phyloP scores from a whole-genome alignment of 768 basidiomycete genomes.

The Dentipellis fragilis region DNA sequence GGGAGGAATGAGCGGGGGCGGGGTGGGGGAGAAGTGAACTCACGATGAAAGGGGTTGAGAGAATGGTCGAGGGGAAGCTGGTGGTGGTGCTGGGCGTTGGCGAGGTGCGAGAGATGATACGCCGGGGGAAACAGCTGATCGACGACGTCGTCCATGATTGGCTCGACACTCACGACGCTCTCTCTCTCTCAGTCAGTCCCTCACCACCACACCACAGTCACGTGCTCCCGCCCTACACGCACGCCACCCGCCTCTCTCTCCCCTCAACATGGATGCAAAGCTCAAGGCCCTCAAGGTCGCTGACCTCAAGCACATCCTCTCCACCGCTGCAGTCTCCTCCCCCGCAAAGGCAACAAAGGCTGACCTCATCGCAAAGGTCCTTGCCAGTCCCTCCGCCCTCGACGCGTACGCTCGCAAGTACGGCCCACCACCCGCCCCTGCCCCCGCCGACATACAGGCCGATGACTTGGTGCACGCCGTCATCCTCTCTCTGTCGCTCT shows the following conservation, averaged over 20 bases:
- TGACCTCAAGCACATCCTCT: conserved; percentile 56
- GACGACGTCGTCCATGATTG: conserved; percentile 36
- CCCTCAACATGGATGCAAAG: conserved; percentile 27
- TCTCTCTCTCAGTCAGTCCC: conserved; percentile 2
- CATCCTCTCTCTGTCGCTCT: conserved; percentile 17
- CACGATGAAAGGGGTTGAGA: not conserved
- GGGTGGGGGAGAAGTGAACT: conserved; percentile 4
- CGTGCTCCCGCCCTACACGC: not conserved
- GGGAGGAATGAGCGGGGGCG: conserved; percentile 5
- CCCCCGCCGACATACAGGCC: not conserved
- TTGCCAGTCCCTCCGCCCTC: conserved; percentile 40
- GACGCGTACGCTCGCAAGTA: conserved; percentile 32
- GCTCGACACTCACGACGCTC: not conserved
- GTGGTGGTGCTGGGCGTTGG: conserved; percentile 22
- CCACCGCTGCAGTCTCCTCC: conserved; percentile 35
- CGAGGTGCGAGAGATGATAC: conserved; percentile 35
- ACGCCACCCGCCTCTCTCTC: not conserved
- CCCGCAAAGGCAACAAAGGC: conserved; percentile 53
- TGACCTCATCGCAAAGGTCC: conserved; percentile 57
- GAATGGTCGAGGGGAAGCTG: conserved; percentile 6
- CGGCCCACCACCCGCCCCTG: conserved; percentile 4
- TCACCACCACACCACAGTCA: too few species aligned
- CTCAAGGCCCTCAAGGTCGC: conserved; percentile 60
- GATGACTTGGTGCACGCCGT: conserved; percentile 21
- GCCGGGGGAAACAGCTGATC: conserved; percentile 53